Evolutionary conservation across 176 grass and related monocot species (phyloP).

Genomic region (Puya raimondii): DNA sequence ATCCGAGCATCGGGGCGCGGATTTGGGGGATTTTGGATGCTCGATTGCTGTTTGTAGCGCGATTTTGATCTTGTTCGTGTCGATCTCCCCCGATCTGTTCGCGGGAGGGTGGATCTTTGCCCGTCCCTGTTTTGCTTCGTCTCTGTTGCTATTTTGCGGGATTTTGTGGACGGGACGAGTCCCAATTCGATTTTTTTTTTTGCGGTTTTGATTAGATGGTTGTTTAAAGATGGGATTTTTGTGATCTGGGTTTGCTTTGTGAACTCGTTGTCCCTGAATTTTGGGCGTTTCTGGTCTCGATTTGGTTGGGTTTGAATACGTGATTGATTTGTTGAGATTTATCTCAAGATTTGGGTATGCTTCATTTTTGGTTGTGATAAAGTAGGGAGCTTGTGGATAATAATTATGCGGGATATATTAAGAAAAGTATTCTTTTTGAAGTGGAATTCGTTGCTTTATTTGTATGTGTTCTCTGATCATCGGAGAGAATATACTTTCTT

Average conservation of each 20-base stretch:
- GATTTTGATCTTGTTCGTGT: background rate
- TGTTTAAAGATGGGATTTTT: conserved; percentile 10
- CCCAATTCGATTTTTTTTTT: background rate
- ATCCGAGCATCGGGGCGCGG: background rate
- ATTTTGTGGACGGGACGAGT: background rate
- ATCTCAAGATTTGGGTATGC: no score
- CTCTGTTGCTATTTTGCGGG: background rate
- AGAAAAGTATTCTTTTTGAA: conserved; percentile 11
- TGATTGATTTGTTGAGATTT: background rate
- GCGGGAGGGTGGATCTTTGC: conserved; percentile 9
- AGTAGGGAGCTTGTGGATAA: conserved; percentile 1
- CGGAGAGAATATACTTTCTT: conserved; percentile 21
- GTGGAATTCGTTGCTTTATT: conserved; percentile 19
- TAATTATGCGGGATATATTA: background rate
- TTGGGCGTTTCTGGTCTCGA: background rate
- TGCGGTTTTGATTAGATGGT: background rate
- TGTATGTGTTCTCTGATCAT: background rate
- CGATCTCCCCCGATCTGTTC: conserved; percentile 8
- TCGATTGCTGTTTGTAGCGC: background rate
- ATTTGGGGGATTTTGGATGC: background rate
- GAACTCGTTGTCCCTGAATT: background rate
- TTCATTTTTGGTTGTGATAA: background rate
- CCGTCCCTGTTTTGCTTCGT: background rate
- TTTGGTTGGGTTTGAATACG: background rate
- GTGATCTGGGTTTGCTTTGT: background rate